Base-by-base conservation (phyloP, 805 yeast species). In the Pichia paraexigua region DNA sequence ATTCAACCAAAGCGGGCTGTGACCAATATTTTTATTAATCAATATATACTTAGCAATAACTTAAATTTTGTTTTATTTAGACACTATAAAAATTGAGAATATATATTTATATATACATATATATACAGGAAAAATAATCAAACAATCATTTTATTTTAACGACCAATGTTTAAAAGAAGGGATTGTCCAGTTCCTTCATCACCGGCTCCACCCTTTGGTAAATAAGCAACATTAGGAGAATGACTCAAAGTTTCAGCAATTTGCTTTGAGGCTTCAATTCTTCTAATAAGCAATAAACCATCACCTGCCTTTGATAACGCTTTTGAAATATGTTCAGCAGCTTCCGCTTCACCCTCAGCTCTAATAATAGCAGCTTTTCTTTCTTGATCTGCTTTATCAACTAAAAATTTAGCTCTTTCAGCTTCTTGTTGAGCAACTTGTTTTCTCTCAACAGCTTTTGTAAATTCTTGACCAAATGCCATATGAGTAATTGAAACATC, bases 371-470 rank as follows among this genome's bases (percentile, higher is more conserved):
- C 75, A 2, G 98, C 99, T 69, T 86, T 91, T 66, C 96, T 82
- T 70, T 92, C 98, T 73, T 94, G 99, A 70, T 94, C 97, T 10
- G 98, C 98, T 66, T 86, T 86, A 65, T 91, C 97, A 51, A 94
- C 97, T 49, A 88, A 75, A 65, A 81, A 94, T 64, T 85, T 86
- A 53, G 98, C 97, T 60, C 99, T 80, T 74, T 94, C 98, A 24
- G 99, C 98, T 66, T 94, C 99, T 72, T 94, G 99, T 73, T 94
- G 99, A 32, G 99, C 99, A 71, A 94, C 95, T 72, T 94, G 98
- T 69, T 94, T 94, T 73, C 88, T 96, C 73, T 94, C 99, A 54
- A 94, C 99, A 35, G 99, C 98, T 70, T 87, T 91, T 50, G 99
- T 94, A 75, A 94, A 94, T 66, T 94, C 99, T 58, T 78, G 79